Evolutionary conservation across 352 stramenopile genomes (phyloP), one percentile per base, ranked within the genome.

Genomic region (Thraustochytrium sp.): DNA sequence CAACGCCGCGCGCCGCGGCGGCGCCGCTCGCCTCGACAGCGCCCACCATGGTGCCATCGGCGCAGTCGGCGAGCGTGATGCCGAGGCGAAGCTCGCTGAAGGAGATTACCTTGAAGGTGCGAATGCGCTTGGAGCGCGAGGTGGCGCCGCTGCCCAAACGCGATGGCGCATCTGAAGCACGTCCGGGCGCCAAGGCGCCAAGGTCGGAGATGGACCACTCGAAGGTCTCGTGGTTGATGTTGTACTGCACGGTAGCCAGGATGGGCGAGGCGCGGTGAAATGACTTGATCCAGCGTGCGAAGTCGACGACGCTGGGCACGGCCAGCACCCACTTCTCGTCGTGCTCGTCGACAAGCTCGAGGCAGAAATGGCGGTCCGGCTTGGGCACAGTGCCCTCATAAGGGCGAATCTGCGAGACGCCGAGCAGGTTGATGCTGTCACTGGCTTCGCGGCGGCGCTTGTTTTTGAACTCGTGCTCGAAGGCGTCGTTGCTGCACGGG

Each of bases 151-250:
- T 31, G 55, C 55, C 51, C n/a, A 29, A 59, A 11, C 16, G 5
- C 0, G 9, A 13, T 4, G n/a, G 48, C 18, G 16, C 16, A 55
- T 55, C 16, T 23, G 18, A n/a, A 55, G 18, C 16, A 55, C 16
- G 16, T 23, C 16, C 18, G 48, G n/a, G 48, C 18, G 48, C n/a
- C n/a, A 23, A 18, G 18, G 16, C 59, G 36, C 46, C 26, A 26
- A 72, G 34, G 11, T 11, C 59, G 13, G 59, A 72, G 46, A 51
- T 34, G 51, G n/a, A 34, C 68, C 68, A 80, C 18, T 26, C 63
- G 68, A 63, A 80, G 8, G 37, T 64, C 63, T 61, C 68, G 68
- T 64, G 48, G 16, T 40, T 63, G 42, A 80, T 80, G 51, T 80
- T 80, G 53, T 80, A 80, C 38, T 80, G 68, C 23, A 80, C 26